Percentiles rank a stretch among this genome's conserved stretches.
phyloP scores from a whole-genome alignment of 805 yeast species.

The Metschnikowia orientalis region DNA sequence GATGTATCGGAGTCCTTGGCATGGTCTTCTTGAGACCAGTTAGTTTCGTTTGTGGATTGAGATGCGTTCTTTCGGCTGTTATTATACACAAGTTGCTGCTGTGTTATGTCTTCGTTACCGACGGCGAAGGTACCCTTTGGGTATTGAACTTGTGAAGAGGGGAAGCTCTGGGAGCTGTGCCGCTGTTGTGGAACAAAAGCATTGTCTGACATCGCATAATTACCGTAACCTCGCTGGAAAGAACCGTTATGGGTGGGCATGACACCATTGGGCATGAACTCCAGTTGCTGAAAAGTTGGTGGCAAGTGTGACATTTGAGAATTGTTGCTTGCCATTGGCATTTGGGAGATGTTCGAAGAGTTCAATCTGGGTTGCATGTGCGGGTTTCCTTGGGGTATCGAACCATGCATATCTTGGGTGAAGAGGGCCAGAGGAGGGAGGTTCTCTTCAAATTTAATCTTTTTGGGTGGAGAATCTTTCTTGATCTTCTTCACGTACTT shows the following conservation, averaged over 20 bases:
- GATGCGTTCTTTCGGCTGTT: constrained; percentile 18
- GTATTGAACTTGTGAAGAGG: constrained; percentile 1
- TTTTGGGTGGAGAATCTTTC: constrained; percentile 50
- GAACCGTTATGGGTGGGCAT: constrained; percentile 2
- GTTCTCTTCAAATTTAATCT: constrained; percentile 24
- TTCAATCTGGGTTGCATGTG: too few relatives aligned
- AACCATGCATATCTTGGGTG: constrained; percentile 18
- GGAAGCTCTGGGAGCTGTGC: not conserved
- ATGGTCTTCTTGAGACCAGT: constrained; percentile 41
- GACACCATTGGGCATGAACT: constrained; percentile 16
- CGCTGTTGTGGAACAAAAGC: not conserved
- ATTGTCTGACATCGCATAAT: not conserved
- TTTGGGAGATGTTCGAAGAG: constrained; percentile 6
- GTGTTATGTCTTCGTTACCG: constrained; percentile 12
- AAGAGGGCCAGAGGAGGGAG: constrained; percentile 19
- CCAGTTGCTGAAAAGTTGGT: constrained; percentile 22
- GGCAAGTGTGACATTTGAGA: constrained; percentile 15
- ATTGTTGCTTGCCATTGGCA: constrained; percentile 6
- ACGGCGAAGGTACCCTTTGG: constrained; percentile 3
- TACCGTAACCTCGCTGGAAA: constrained; percentile 2
- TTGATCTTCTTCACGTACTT: constrained; percentile 47
- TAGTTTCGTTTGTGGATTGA: constrained; percentile 41
- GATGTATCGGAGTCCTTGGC: constrained; percentile 40
- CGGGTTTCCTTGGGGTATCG: constrained; percentile 2
- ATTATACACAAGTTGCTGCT: constrained; percentile 15